Evolutionary conservation across 805 yeast species (phyloP).

Genomic region (Cyberlindnera mycetangii): DNA sequence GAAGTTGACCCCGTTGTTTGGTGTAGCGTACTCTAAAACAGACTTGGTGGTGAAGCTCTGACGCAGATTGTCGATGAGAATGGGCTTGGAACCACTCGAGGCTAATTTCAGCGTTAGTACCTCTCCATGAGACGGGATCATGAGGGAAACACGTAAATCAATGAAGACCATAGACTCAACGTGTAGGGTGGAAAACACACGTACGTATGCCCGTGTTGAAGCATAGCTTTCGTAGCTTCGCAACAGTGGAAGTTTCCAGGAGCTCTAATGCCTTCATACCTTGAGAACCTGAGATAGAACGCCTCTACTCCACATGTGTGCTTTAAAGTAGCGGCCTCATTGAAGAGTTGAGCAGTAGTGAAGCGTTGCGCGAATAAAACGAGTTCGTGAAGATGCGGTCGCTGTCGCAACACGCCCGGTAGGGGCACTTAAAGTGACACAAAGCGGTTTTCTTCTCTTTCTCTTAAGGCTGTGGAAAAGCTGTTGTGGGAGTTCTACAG

Average conservation of each 20-base stretch:
- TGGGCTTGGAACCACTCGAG: conserved; percentile 17
- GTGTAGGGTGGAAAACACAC: background rate
- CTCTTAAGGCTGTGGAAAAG: too few species aligned
- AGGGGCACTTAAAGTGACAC: conserved; percentile 1
- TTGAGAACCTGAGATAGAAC: too few species aligned
- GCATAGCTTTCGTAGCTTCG: conserved; percentile 17
- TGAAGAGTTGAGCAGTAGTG: too few species aligned
- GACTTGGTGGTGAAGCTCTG: conserved; percentile 7
- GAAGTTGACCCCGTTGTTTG: conserved; percentile 21
- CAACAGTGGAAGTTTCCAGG: conserved; percentile 10
- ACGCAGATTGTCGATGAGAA: conserved; percentile 7
- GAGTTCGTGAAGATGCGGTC: background rate
- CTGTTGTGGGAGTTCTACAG: too few species aligned
- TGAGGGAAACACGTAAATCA: too few species aligned
- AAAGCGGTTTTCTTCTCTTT: background rate
- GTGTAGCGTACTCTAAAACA: conserved; percentile 13
- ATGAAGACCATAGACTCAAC: too few species aligned
- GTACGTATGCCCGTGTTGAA: conserved; percentile 18
- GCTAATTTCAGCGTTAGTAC: conserved; percentile 8
- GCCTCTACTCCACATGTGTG: too few species aligned
- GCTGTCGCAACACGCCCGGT: background rate
- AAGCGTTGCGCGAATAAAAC: background rate
- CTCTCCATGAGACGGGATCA: background rate
- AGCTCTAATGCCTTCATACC: conserved; percentile 10
- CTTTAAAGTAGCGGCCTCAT: background rate